A percentile compares a stretch with the other conserved stretches of the same genome.
phyloP scores from a whole-genome alignment of 2,329 filamentous ascomycete genomes.

The Lasiodiplodia sp. region DNA sequence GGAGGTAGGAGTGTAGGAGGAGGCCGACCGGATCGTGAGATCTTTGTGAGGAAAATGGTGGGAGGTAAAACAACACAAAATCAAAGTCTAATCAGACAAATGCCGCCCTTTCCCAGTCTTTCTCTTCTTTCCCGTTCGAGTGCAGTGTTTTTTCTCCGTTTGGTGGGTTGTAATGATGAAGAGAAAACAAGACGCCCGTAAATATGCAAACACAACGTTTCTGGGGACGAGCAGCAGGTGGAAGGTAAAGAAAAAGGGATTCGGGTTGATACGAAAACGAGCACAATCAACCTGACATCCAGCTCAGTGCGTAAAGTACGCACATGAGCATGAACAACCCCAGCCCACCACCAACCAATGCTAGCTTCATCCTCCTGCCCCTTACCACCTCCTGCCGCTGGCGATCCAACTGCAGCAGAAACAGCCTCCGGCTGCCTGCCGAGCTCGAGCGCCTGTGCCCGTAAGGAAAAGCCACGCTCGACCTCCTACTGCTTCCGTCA shows the following conservation, averaged over 20 bases:
- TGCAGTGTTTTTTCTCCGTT: background rate
- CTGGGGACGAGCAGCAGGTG: background rate
- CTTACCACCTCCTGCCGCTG: conserved; percentile 10
- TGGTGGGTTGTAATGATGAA: background rate
- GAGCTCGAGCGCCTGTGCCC: conserved; percentile 25
- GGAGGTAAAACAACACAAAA: background rate
- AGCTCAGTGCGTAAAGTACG: conserved; percentile 26
- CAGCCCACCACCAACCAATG: conserved; percentile 16
- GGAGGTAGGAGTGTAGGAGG: background rate
- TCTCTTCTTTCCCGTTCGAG: background rate
- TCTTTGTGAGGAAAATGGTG: background rate
- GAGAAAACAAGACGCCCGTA: conserved; percentile 1
- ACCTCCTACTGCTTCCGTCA: background rate
- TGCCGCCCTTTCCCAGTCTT: conserved; percentile 19
- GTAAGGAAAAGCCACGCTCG: conserved; percentile 12
- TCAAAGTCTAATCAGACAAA: conserved; percentile 11
- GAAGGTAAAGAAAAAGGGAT: background rate
- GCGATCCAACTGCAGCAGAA: conserved; percentile 20
- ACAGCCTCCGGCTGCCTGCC: background rate
- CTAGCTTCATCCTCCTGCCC: conserved; percentile 14
- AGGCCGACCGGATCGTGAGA: background rate
- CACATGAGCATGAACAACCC: conserved; percentile 30
- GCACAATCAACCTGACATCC: conserved; percentile 17
- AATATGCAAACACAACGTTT: conserved; percentile 1
- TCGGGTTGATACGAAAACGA: background rate